Conservation (phyloP, 306 rosid species). For the Urtica urens region DNA sequence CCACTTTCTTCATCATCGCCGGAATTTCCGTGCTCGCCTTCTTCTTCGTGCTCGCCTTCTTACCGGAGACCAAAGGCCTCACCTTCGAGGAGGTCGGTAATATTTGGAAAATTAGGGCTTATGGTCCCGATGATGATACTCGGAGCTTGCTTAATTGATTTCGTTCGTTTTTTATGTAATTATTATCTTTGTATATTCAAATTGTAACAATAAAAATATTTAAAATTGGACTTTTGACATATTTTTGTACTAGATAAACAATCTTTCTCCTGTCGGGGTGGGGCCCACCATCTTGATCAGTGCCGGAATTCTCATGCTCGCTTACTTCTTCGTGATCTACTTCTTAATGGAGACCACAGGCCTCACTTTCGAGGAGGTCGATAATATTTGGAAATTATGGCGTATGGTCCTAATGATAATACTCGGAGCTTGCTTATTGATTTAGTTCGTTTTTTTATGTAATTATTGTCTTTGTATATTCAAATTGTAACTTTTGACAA, state of each 20-base stretch:
- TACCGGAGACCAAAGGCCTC: conserved; percentile 89
- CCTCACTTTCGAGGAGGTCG: conserved; percentile 86
- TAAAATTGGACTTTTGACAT: too few relatives aligned
- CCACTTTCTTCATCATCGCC: conserved; percentile 69
- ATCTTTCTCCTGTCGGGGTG: conserved; percentile 50
- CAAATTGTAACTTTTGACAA: too few relatives aligned
- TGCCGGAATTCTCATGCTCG: conserved; percentile 48
- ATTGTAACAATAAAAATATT: too few relatives aligned
- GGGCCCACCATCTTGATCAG: conserved; percentile 69
- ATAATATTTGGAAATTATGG: conserved; percentile 72
- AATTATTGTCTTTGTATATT: too few relatives aligned
- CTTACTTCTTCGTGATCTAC: conserved; percentile 43
- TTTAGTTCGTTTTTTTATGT: too few relatives aligned
- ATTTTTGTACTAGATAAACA: too few relatives aligned
- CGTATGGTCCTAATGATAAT: conserved; percentile 39
- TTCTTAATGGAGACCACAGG: conserved; percentile 81
- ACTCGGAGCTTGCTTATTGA: conserved; percentile 48
- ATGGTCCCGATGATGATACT: conserved; percentile 37
- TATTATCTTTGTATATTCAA: too few relatives aligned
- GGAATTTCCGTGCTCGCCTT: conserved; percentile 48
- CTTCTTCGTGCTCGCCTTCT: conserved; percentile 38
- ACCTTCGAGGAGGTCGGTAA: conserved; percentile 83
- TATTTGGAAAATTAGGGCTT: conserved; percentile 77
- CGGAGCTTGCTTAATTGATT: conserved; percentile 50
- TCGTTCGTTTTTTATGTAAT: too few relatives aligned